Evolutionary conservation across 108 stramenopile genomes (phyloP).

Genomic region (Cyclotella sp.): DNA sequence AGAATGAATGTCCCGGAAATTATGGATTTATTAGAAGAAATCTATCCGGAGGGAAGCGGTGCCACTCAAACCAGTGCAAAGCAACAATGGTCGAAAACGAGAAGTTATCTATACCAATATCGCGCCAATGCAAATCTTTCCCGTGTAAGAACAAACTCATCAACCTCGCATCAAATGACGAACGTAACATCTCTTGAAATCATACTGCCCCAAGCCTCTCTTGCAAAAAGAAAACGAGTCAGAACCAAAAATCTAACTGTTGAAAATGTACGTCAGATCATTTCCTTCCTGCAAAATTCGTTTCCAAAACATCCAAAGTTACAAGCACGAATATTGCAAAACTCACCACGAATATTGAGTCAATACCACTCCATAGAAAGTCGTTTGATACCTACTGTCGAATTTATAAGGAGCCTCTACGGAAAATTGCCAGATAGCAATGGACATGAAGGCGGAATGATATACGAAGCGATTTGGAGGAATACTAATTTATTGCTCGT

Average conservation of each 20-base stretch:
- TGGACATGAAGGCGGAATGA: conserved; percentile 46
- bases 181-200: background rate
- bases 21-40: conserved; percentile 40
- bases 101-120: conserved; percentile 68
- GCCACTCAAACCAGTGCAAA: background rate
- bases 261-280: conserved; percentile 54
- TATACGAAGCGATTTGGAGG: conserved; percentile 68
- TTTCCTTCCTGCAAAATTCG: conserved; percentile 59
- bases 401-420: conserved; percentile 74
- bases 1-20: conserved; percentile 34
- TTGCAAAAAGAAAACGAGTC: conserved; percentile 14
- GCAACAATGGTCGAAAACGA: conserved; percentile 58
- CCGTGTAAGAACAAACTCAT: background rate
- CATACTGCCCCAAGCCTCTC: background rate
- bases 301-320: conserved; percentile 46
- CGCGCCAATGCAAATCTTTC: conserved; percentile 26
- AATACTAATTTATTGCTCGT: conserved; percentile 75
- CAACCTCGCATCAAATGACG: background rate
- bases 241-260: conserved; percentile 27
- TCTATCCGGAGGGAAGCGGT: conserved; percentile 27
- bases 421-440: conserved; percentile 43
- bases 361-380: conserved; percentile 57
- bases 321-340: conserved; percentile 56
- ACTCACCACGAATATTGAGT: conserved; percentile 73
- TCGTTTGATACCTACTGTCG: conserved; percentile 66